These are phyloP conservation scores for Trypanosoma cruzi DNA, from an alignment of 208 protist genomes.

Conservation along the genomic window DNA sequence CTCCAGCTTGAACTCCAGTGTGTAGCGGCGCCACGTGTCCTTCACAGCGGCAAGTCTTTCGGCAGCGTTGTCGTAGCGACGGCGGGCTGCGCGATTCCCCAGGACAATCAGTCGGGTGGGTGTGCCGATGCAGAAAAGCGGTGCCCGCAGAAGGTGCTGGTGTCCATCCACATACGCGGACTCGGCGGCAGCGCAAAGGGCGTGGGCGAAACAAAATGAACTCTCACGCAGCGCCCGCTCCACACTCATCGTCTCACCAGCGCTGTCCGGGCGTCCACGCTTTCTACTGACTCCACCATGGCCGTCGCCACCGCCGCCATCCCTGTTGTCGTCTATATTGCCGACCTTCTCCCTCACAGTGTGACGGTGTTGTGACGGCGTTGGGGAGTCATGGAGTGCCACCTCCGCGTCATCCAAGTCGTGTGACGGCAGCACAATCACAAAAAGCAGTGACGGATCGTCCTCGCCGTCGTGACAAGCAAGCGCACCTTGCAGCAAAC, in stretches of 20 bases:
- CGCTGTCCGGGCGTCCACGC: not conserved
- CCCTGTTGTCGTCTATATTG: not conserved
- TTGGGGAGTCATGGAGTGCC: not conserved
- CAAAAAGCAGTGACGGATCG: slow-evolving; percentile 41
- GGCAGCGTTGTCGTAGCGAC: slow-evolving; percentile 13
- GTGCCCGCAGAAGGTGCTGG: slow-evolving; percentile 62
- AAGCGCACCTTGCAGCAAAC: slow-evolving; percentile 36
- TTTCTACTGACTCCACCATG: not conserved
- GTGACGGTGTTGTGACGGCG: not conserved
- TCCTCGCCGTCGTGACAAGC: slow-evolving; percentile 9
- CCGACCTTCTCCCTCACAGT: not conserved
- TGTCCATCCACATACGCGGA: slow-evolving; percentile 76
- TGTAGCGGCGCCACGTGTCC: slow-evolving; percentile 15
- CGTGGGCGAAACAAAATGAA: slow-evolving; percentile 50
- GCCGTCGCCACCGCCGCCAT: not conserved
- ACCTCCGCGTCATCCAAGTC: slow-evolving; percentile 47
- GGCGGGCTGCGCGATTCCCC: slow-evolving; percentile 37
- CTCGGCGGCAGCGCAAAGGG: slow-evolving; percentile 47
- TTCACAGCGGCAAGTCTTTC: slow-evolving; percentile 2
- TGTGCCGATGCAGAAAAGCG: slow-evolving; percentile 69
- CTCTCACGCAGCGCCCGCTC: slow-evolving; percentile 54
- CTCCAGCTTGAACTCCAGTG: not conserved
- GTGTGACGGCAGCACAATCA: slow-evolving; percentile 71
- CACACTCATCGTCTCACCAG: slow-evolving; percentile 16
- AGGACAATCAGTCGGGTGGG: slow-evolving; percentile 75